phyloP scores from a whole-genome alignment of 2,329 filamentous ascomycete species.

The Leptoxyphium fumago region DNA sequence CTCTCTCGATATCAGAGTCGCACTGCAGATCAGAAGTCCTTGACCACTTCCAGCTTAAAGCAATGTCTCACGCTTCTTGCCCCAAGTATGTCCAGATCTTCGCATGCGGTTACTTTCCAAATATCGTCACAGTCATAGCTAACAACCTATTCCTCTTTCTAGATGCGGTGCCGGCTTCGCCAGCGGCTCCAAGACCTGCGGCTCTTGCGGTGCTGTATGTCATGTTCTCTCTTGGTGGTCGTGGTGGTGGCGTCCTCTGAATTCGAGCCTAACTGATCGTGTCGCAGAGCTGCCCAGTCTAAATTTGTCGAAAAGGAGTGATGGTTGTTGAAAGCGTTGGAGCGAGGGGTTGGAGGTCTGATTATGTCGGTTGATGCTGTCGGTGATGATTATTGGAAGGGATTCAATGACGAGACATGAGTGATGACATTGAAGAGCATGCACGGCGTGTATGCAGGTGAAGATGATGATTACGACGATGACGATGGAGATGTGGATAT shows the following conservation, averaged over 20 bases:
- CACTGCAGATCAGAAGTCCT: too few relatives aligned
- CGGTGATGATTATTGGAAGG: not conserved
- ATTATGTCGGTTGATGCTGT: not conserved
- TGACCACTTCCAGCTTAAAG: too few relatives aligned
- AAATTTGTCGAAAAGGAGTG: not conserved
- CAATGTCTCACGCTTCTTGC: too few relatives aligned
- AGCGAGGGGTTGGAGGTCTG: not conserved
- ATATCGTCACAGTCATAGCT: too few relatives aligned
- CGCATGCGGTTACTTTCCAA: too few relatives aligned
- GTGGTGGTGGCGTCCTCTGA: not conserved
- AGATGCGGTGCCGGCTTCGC: conserved; percentile 17
- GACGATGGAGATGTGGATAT: not conserved
- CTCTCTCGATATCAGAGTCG: too few relatives aligned
- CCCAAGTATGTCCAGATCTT: too few relatives aligned
- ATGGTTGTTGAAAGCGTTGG: not conserved
- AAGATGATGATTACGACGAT: not conserved
- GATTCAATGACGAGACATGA: not conserved
- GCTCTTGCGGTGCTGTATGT: conserved; percentile 19
- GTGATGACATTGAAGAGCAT: not conserved
- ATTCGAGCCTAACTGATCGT: not conserved
- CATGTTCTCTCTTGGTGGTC: not conserved
- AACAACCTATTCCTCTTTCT: conserved; percentile 1
- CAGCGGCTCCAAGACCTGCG: conserved; percentile 18
- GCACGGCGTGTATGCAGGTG: too few relatives aligned
- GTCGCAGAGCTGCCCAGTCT: not conserved